Evolutionary conservation across 805 yeast genomes (phyloP), one percentile per base, ranked within the genome.

Genomic region (Barnettozyma pratensis): DNA sequence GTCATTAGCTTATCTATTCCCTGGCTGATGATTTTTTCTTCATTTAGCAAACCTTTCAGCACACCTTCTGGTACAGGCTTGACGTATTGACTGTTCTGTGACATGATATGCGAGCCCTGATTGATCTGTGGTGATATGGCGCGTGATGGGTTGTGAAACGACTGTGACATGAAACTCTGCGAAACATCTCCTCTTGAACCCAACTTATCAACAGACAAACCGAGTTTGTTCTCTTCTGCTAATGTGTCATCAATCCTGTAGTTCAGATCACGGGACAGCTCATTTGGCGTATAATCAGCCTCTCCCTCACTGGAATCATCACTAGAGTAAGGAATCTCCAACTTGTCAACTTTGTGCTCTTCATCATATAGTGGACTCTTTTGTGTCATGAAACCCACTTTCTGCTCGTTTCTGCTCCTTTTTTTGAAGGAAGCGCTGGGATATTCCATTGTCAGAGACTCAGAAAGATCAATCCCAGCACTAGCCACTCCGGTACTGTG

Each of bases 1-100:
- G 32, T 26, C 10, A 58, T 35, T 6, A 57, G 49, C 9, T 53
- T 54, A 10, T 54, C 50, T 4, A 60, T 43, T 7, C 55, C 53
- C 9, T 48, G 34, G 10, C 48, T 47, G 7, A 55, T 27, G 1
- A 50, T 46, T 12, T 54, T 51, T 45, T 60, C 63, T 42, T 60
- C 62, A 4, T 44, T 41, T 1, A 54, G 35, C 2, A 61, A 38
- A 14, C 51, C 55, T 38, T 50, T 48, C 39, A 61, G 30, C 4
- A 54, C 53, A 36, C 47, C 51, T 11, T 29, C 12, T 37, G 37
- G 28, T 30, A 38, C 19, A 19, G 19, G 19, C 19, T 19, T 19
- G 19, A 19, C 19, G 19, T 19, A 19, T 19, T 19, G 19, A 19
- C 19, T 19, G 19, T 19, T 19, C 19, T 19, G 19, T 19, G 19